phyloP scores from a whole-genome alignment of 352 stramenopile genomes.

The Saprolegnia parasitica region DNA sequence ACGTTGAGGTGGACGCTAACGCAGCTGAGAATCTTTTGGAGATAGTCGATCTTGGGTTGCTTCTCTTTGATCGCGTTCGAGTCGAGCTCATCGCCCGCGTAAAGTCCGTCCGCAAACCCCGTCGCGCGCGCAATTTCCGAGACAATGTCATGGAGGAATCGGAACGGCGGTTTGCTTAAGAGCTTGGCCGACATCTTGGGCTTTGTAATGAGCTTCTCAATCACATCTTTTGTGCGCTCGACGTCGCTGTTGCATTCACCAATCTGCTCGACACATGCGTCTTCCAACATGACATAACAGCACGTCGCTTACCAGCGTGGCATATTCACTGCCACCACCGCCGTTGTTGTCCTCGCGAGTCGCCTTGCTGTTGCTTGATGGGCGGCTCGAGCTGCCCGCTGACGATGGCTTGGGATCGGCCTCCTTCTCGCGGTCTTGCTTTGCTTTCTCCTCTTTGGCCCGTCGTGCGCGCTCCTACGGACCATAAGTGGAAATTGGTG shows the following conservation, averaged over 20 bases:
- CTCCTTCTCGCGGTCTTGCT: slow-evolving; percentile 36
- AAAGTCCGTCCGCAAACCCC: slow-evolving; percentile 82
- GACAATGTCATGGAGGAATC: slow-evolving; percentile 83
- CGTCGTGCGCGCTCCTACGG: slow-evolving; percentile 1
- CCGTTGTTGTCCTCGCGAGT: slow-evolving; percentile 34
- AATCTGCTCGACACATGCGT: slow-evolving; percentile 34
- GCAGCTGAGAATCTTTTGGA: slow-evolving; percentile 87
- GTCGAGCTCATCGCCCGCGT: slow-evolving; percentile 83
- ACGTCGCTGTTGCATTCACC: slow-evolving; percentile 70
- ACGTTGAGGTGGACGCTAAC: slow-evolving; percentile 86
- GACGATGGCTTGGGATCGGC: slow-evolving; percentile 33
- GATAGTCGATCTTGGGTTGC: slow-evolving; percentile 87
- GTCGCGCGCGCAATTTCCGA: slow-evolving; percentile 74
- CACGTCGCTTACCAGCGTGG: background rate
- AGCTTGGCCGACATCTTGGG: slow-evolving; percentile 83
- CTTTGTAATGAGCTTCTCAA: slow-evolving; percentile 77
- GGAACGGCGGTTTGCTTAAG: slow-evolving; percentile 80
- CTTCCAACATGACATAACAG: background rate
- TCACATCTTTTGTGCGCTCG: slow-evolving; percentile 63
- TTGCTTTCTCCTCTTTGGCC: slow-evolving; percentile 19
- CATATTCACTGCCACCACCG: slow-evolving; percentile 7
- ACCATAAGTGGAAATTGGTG: background rate
- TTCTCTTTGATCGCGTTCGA: slow-evolving; percentile 91
- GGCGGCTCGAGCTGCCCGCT: slow-evolving; percentile 33
- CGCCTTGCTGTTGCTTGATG: slow-evolving; percentile 45